Evolutionary conservation across 106 monocot species (phyloP).

Genomic region (Hemerocallis citrina): DNA sequence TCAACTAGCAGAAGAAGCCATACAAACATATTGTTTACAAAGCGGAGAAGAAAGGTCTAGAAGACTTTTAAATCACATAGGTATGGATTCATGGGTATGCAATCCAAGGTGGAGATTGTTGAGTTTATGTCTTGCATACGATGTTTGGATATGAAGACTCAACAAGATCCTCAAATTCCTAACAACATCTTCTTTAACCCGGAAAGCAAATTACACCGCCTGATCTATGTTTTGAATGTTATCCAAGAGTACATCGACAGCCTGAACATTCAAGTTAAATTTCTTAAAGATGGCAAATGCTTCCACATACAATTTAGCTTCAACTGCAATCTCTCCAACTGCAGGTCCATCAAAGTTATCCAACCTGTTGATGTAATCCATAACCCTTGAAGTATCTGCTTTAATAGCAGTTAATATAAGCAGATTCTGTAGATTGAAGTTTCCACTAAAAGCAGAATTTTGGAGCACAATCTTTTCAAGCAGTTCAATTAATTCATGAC

Average conservation of each 20-base stretch:
- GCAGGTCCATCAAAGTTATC: constrained; percentile 99
- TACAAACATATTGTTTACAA: too few relatives aligned
- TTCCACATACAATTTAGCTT: constrained; percentile 90
- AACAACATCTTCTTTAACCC: constrained; percentile 97
- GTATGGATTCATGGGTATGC: too few relatives aligned
- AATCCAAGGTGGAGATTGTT: too few relatives aligned
- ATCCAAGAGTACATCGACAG: constrained; percentile 86
- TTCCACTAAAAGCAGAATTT: constrained; percentile 97
- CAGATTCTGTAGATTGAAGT: constrained; percentile 93
- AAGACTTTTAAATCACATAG: too few relatives aligned
- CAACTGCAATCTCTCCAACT: constrained; percentile 95
- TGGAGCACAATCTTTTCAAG: constrained; percentile 98
- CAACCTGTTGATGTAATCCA: constrained; percentile 94
- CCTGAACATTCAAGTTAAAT: constrained; percentile 93
- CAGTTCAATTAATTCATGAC: constrained; percentile 89
- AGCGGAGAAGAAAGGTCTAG: too few relatives aligned
- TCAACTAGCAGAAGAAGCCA: too few relatives aligned
- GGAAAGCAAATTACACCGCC: constrained; percentile 96
- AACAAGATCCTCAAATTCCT: too few relatives aligned
- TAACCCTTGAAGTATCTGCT: constrained; percentile 91
- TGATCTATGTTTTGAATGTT: constrained; percentile 83
- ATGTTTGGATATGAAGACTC: too few relatives aligned
- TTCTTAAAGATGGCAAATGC: constrained; percentile 99
- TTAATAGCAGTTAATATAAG: constrained; percentile 93
- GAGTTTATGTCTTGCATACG: too few relatives aligned